phyloP scores from a whole-genome alignment of 805 yeast species.

The Sugiyamaella chiloensis region DNA sequence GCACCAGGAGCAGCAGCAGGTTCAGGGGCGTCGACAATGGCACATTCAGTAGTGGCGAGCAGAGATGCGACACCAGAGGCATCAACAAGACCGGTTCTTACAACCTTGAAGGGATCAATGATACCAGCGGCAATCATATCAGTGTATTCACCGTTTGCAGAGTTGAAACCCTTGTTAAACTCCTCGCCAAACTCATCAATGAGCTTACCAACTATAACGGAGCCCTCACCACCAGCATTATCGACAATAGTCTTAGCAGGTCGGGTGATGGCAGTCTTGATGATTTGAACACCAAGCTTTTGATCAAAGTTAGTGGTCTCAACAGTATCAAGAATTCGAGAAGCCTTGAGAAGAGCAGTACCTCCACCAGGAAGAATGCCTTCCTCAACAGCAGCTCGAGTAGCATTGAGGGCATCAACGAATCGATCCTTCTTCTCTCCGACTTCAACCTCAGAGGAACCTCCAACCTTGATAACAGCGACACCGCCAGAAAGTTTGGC shows the following conservation, averaged over 20 bases:
- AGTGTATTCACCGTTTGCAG: constrained; percentile 87
- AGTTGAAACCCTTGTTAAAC: constrained; percentile 88
- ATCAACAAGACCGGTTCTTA: constrained; percentile 90
- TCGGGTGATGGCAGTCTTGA: constrained; percentile 85
- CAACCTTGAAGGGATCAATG: constrained; percentile 98
- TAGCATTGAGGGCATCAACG: constrained; percentile 97
- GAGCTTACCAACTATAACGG: constrained; percentile 92
- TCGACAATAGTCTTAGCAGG: constrained; percentile 95
- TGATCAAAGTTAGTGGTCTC: constrained; percentile 89
- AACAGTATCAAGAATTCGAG: constrained; percentile 65
- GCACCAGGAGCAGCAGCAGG: constrained; percentile 61
- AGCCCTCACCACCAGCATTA: constrained; percentile 97
- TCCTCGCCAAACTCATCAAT: constrained; percentile 53
- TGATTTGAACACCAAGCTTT: constrained; percentile 91
- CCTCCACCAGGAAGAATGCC: constrained; percentile 99
- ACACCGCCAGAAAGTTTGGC: constrained; percentile 98
- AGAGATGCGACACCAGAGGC: constrained; percentile 97
- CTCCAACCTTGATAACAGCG: constrained; percentile 97
- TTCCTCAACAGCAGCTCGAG: constrained; percentile 98
- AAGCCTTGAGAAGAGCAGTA: constrained; percentile 93
- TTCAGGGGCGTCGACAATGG: constrained; percentile 89
- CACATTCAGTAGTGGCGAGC: constrained; percentile 97
- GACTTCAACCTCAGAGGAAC: constrained; percentile 94
- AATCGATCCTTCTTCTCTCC: constrained; percentile 99
- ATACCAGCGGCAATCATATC: constrained; percentile 97